A percentile compares a stretch with the other conserved stretches of the same genome.
phyloP scores from a whole-genome alignment of 352 stramenopile species.

The Phytophthora meadii region DNA sequence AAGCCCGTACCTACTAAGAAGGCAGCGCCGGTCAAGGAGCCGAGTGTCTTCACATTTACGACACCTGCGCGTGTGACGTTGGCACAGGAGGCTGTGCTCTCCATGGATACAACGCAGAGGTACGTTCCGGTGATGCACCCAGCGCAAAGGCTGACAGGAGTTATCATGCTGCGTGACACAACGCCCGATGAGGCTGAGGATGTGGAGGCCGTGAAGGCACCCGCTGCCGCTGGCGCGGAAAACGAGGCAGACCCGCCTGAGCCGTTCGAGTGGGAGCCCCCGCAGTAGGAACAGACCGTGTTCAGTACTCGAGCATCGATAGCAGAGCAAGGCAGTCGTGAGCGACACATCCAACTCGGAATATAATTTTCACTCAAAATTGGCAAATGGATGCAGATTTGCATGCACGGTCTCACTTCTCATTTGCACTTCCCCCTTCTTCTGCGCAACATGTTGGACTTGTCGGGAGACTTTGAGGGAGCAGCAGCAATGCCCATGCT shows the following conservation, averaged over 20 bases:
- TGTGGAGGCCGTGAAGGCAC: slow-evolving; percentile 93
- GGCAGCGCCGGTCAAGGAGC: slow-evolving; percentile 89
- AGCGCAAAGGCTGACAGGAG: slow-evolving; percentile 82
- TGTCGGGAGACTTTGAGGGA: slow-evolving; percentile 12
- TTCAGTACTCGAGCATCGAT: slow-evolving; percentile 17
- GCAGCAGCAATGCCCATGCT: slow-evolving; percentile 42
- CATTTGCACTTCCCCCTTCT: slow-evolving; percentile 15
- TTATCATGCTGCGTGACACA: slow-evolving; percentile 97
- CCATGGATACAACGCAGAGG: slow-evolving; percentile 92
- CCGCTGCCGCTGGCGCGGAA: slow-evolving; percentile 89
- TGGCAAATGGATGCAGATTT: slow-evolving; percentile 8
- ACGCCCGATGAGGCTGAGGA: slow-evolving; percentile 94
- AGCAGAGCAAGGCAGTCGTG: slow-evolving; percentile 30
- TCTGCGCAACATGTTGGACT: slow-evolving; percentile 15
- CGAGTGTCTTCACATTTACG: slow-evolving; percentile 91
- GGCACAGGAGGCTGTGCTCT: slow-evolving; percentile 91
- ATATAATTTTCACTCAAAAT: slow-evolving; percentile 47
- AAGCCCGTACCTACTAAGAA: slow-evolving; percentile 54
- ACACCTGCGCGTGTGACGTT: slow-evolving; percentile 96
- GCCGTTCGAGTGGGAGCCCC: slow-evolving; percentile 97
- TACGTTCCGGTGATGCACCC: slow-evolving; percentile 88
- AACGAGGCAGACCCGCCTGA: slow-evolving; percentile 95
- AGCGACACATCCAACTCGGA: slow-evolving; percentile 31
- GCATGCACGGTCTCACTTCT: slow-evolving; percentile 13
- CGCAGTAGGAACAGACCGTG: slow-evolving; percentile 53